Evolutionary conservation across 31 red algal species (phyloP), one percentile per base, ranked within the genome.

Genomic region (Odonthalia washingtoniensis): DNA sequence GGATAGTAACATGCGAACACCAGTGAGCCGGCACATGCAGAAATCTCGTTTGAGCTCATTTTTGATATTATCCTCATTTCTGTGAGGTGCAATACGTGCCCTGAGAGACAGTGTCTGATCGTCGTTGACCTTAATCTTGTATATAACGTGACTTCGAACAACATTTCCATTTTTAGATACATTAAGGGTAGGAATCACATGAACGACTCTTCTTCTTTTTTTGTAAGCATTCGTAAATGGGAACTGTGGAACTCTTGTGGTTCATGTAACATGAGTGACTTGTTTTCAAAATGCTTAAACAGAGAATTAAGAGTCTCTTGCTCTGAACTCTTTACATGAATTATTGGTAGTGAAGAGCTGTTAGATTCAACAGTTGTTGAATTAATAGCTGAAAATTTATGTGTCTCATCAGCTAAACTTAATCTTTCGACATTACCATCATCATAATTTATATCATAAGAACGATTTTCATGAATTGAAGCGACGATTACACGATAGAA

Each of bases 1-100:
- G 27, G 76, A 60, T n/a, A 57, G 32, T n/a, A 80, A n/a, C 2
- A 80, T 57, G 26, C 76, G 76, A 57, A 80, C n/a, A 26, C 37
- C 76, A 80, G 35, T 21, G 26, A 42, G 76, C 12, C 24, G 43
- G 3, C 42, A 57, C 30, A 33, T 80, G 44, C 40, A 57, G 26
- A 18, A 80, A 44, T 80, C 3, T 32, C 26, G 30, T 35, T 34
- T 45, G 1, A 80, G 45, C 36, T 80, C 39, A 2, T 46, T 21
- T 35, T 80, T 80, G n/a, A 34, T 17, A 6, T 2, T 44, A 35
- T 80, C 76, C 57, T 80, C 76, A 60, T 63, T 82, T 3, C 78
- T 52, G 33, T 66, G 78, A 2, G 78, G 78, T 30, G 46, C 78
- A 36, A 82, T 82, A 6, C 78, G 40, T 0, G 31, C 46, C 39